These are phyloP conservation scores for Coffea eugenioides DNA, from an alignment of 257 asterid species.

Conservation along the genomic window DNA sequence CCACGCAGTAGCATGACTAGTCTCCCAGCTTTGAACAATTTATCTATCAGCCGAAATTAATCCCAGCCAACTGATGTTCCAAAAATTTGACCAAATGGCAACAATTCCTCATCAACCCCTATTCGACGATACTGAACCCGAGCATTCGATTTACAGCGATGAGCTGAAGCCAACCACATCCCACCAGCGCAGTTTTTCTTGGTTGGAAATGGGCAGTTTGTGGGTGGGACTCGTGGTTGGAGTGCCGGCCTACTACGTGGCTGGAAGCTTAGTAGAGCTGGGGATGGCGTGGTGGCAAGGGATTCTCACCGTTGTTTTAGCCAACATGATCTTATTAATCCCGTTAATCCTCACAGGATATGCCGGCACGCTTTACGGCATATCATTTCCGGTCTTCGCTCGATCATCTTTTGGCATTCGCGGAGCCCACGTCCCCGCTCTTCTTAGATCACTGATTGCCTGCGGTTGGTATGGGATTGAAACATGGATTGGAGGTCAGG, in stretches of 20 bases:
- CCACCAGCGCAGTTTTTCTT: conserved; percentile 53
- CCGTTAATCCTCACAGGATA: conserved; percentile 76
- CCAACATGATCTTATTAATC: conserved; percentile 53
- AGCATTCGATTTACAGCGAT: conserved; percentile 62
- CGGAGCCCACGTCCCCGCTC: conserved; percentile 87
- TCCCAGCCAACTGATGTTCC: conserved; percentile 10
- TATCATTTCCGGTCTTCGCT: conserved; percentile 81
- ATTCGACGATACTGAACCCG: conserved; percentile 34
- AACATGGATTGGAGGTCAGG: conserved; percentile 95
- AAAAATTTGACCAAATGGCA: conserved; percentile 33
- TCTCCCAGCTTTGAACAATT: background rate
- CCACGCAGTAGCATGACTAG: background rate
- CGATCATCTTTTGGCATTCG: conserved; percentile 73
- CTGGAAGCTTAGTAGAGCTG: conserved; percentile 88
- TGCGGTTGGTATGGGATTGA: conserved; percentile 99
- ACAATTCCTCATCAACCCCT: conserved; percentile 5
- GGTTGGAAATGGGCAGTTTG: conserved; percentile 71
- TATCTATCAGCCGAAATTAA: background rate
- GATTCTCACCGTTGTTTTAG: conserved; percentile 72
- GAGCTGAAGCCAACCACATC: conserved; percentile 69
- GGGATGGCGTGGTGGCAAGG: conserved; percentile 99
- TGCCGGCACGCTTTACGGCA: conserved; percentile 79
- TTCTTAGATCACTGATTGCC: conserved; percentile 71
- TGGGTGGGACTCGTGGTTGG: conserved; percentile 92
- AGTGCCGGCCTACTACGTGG: conserved; percentile 83